Base-by-base conservation (phyloP, 2,329 filamentous ascomycete species). In the Trematosphaeria pertusa region DNA sequence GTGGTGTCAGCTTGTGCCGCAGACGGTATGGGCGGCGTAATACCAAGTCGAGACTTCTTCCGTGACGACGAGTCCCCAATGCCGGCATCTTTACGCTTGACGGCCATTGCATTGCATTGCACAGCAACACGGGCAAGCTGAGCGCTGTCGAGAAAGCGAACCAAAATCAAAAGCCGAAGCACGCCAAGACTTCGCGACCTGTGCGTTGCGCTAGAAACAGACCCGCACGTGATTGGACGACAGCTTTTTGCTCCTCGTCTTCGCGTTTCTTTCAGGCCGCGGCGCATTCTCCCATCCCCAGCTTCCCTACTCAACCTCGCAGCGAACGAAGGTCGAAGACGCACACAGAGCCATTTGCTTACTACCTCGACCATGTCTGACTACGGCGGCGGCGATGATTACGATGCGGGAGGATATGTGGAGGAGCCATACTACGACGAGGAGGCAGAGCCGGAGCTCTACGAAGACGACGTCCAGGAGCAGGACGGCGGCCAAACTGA, bases 401-500 rank as follows among this genome's bases (percentile, higher is more conserved):
- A 62, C 50, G 65, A 61, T 34, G 68, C 60, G 37, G 60, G 53
- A 35, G 66, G 54, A 30, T 59, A 59, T 44, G 67, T 46, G 64
- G 80, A 61, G 78, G 80, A 55, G 53, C 54, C 21, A 52, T 59
- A 62, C 64, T 87, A 85, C 60, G 86, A 87, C 65, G 67, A 70
- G 49, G 84, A 87, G 64, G 82, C 84, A 12, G 81, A 82, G 62
- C 76, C 79, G 53, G 73, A 78, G 76, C 86, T 92, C 56, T 87
- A 91, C 50, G 85, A 87, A 43, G 79, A 81, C 52, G 79, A 78
- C 59, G 81, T 85, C 67, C 81, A 84, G 59, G 83, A 86, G 59
- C 73, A 76, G 28, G 77, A 58, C 12, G 65, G 58, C 37, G 65
- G 61, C 46, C 64, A 50, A 35, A 59, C 48, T 30, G 68, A 71